These are phyloP conservation scores for Gossypioides kirkii DNA, from an alignment of 345 rosid genomes.

Conservation along the genomic window DNA sequence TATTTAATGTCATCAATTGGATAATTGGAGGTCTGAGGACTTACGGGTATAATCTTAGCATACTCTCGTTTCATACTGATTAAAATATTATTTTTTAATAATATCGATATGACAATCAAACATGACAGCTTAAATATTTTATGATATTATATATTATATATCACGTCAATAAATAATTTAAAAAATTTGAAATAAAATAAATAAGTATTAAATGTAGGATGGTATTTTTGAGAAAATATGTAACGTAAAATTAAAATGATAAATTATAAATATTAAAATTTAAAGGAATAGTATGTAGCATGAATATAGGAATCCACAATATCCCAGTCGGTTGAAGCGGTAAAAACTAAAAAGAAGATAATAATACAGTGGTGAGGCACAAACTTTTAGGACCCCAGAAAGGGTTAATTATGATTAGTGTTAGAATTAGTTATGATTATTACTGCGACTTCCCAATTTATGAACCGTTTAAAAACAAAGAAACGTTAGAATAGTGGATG, in stretches of 20 bases:
- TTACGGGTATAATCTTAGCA: background rate
- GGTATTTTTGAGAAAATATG: too few relatives aligned
- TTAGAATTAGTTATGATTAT: constrained; percentile 2
- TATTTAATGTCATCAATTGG: background rate
- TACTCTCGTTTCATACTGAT: too few relatives aligned
- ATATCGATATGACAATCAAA: too few relatives aligned
- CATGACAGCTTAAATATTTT: too few relatives aligned
- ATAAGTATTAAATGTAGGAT: too few relatives aligned
- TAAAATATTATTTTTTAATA: too few relatives aligned
- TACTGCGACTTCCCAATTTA: background rate
- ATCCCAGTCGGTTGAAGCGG: background rate
- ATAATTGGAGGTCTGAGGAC: background rate
- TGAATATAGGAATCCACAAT: background rate
- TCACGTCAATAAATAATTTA: too few relatives aligned
- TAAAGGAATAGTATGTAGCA: too few relatives aligned
- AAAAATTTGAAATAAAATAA: too few relatives aligned
- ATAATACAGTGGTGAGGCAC: background rate
- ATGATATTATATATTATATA: too few relatives aligned
- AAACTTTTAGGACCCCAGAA: background rate
- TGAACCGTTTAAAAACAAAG: background rate
- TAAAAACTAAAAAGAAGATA: background rate
- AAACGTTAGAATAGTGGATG: background rate
- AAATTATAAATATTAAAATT: too few relatives aligned
- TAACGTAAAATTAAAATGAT: too few relatives aligned
- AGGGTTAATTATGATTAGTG: background rate